Conservation (phyloP, 208 protist species). For the Crithidia brevicula region DNA sequence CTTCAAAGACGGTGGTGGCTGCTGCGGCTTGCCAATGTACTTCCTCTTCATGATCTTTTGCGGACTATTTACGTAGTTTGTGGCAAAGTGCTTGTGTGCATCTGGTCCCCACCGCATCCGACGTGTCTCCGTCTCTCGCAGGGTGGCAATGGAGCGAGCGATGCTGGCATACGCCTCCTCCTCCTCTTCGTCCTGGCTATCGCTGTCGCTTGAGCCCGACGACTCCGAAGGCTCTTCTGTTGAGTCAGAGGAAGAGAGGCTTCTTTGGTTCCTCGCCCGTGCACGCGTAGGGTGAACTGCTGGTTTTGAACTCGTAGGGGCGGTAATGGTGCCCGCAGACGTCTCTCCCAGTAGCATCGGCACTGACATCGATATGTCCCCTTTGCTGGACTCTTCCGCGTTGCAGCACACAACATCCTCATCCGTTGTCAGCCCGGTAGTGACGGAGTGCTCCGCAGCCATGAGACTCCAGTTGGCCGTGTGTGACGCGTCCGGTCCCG, state of each 20-base stretch:
- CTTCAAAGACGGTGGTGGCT: neutral
- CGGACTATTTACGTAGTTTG: slow-evolving; percentile 78
- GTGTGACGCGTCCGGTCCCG: neutral
- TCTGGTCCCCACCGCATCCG: slow-evolving; percentile 68
- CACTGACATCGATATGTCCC: slow-evolving; percentile 16
- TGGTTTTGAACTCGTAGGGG: neutral
- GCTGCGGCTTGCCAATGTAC: slow-evolving; percentile 17
- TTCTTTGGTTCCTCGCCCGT: no score
- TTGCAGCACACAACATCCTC: neutral
- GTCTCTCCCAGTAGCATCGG: neutral
- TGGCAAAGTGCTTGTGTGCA: slow-evolving; percentile 70
- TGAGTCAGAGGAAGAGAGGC: neutral
- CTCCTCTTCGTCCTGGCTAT: neutral
- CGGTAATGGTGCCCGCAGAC: neutral
- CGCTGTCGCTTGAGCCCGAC: neutral
- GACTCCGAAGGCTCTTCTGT: no score
- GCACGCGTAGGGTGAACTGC: no score
- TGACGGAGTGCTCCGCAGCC: neutral
- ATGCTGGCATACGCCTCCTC: slow-evolving; percentile 9
- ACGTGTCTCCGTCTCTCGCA: slow-evolving; percentile 28
- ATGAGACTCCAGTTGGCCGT: neutral
- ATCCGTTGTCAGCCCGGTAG: neutral
- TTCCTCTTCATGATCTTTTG: slow-evolving; percentile 57
- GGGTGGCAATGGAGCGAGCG: slow-evolving; percentile 28
- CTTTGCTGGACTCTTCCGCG: neutral